Evolutionary conservation across 495 filamentous ascomycete species (phyloP), one percentile per base, ranked within the genome.

Genomic region (Recurvomyces mirabilis): DNA sequence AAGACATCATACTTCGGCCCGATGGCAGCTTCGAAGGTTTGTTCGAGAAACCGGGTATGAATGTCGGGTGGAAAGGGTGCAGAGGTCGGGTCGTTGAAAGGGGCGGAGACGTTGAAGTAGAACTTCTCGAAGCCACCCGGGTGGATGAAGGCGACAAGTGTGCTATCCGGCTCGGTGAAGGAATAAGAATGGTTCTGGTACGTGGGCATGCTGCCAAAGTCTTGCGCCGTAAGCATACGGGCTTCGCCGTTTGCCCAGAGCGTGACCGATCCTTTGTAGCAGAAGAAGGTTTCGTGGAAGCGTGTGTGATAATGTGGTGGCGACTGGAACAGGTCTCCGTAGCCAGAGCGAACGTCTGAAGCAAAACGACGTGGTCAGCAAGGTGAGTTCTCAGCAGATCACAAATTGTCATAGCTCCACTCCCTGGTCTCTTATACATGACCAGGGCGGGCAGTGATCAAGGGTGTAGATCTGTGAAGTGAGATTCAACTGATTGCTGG

Each of bases 161-260:
- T 37, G 34, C 34, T 37, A 20, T 37, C 14, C 22, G 34, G 34
- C 34, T 37, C 34, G 14, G 34, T 21, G 14, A 37, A 37, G 14
- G 34, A 37, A 20, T 37, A 37, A 20, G 14, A 37, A 13, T 37
- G 14, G 34, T 37, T 37, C 34, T 37, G 34, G 5, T 4, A 7
- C 4, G 34, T 37, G 6, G 34, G 34, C 34, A 37, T 37, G 34
- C 34, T 19, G 34, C 34, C 34, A 21, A 37, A 37, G 34, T 37
- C 34, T 15, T 37, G 19, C 34, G 34, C 34, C 6, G 34, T 21
- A 20, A 37, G 34, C 34, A 37, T 37, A 4, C 34, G 34, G 19
- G 34, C 34, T 37, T 37, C 34, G 19, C 14, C 34, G 34, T 19
- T 21, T 6, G 34, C 34, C 34, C 34, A 37, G 34, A 37, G 34